Percentiles rank a stretch among this genome's conserved stretches.
Conservation (phyloP, 306 rosid genomes). For the Quercus wislizeni region DNA sequence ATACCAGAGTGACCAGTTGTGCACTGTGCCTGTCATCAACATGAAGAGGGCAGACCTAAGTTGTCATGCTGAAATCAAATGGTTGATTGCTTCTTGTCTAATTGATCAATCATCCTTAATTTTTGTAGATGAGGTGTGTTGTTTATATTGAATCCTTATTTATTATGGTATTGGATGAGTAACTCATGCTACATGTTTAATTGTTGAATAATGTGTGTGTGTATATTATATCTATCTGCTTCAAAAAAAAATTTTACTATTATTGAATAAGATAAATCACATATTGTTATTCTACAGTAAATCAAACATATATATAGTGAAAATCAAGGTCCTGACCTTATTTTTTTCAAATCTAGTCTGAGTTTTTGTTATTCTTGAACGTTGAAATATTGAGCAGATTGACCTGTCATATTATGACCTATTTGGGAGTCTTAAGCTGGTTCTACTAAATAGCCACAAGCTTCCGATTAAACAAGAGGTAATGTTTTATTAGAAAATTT, state of each 20-base stretch:
- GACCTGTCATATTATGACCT: conserved; percentile 81
- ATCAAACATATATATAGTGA: neutral
- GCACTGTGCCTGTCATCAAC: conserved; percentile 79
- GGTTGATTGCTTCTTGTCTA: conserved; percentile 85
- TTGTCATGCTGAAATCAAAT: conserved; percentile 68
- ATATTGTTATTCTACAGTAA: no score
- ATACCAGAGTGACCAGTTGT: conserved; percentile 37
- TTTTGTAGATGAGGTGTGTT: conserved; percentile 76
- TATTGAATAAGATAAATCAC: no score
- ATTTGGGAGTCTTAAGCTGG: conserved; percentile 79
- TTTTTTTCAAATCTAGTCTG: neutral
- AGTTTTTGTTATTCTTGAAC: neutral
- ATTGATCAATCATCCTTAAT: conserved; percentile 64
- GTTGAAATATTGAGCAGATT: conserved; percentile 48
- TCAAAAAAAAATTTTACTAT: no score
- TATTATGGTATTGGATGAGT: neutral
- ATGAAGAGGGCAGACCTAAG: conserved; percentile 58
- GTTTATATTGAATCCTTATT: neutral
- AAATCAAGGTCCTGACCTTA: neutral
- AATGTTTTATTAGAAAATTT: conserved; percentile 15
- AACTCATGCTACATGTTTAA: neutral
- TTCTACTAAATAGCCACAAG: conserved; percentile 57
- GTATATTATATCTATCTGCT: no score
- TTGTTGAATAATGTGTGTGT: neutral
- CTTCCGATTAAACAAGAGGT: conserved; percentile 76